Evolutionary conservation across 78 protist genomes (phyloP), one percentile per base, ranked within the genome.

Genomic region (Dictyostelium purpureum): DNA sequence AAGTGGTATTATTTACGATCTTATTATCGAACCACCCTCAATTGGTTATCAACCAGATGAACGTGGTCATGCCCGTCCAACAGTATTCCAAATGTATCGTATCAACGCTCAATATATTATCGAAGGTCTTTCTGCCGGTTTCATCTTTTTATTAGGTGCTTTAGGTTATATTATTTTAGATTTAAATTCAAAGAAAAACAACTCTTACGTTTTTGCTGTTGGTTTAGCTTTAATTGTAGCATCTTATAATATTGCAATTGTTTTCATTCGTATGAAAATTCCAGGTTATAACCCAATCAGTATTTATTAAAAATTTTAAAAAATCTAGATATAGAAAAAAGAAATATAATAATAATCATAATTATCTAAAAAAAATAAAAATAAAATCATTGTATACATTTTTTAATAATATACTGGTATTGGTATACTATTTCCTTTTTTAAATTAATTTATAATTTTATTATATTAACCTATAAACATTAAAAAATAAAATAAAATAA

Each of bases 81-180:
- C 45, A 14, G 95, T 87, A n/a, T 87, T 96, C 78, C 69, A 93
- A 63, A 65, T 73, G 93, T 89, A 70, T 54, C 91, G 97, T 56
- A 67, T 96, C 93, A 96, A 93, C 54, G 97, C 92, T 16, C 97
- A 96, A 79, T 96, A 52, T 49, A 93, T 93, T 81, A 93, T 89
- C 1, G 97, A 96, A 89, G 97, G 97, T 76, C 79, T 96, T 31
- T 81, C 97, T 16, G 95, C 95, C 5, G 96, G 95, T 51, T 56
- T 49, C 75, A 59, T 96, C 26, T 93, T 85, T 77, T 63, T 52
- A 16, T 70, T 95, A 14, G 97, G 97, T 45, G 97, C 94, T 3
- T 59, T 90, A 21, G 97, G 97, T 28, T 82, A 85, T 78, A 95
- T 95, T 74, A 37, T 95, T 42, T 67, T 88, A 28, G 95, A 92